Percentiles rank a stretch among this genome's conserved stretches.
These are phyloP conservation scores for Microthyrium microscopicum DNA, from an alignment of 2,329 filamentous ascomycete species.

Conservation along the genomic window DNA sequence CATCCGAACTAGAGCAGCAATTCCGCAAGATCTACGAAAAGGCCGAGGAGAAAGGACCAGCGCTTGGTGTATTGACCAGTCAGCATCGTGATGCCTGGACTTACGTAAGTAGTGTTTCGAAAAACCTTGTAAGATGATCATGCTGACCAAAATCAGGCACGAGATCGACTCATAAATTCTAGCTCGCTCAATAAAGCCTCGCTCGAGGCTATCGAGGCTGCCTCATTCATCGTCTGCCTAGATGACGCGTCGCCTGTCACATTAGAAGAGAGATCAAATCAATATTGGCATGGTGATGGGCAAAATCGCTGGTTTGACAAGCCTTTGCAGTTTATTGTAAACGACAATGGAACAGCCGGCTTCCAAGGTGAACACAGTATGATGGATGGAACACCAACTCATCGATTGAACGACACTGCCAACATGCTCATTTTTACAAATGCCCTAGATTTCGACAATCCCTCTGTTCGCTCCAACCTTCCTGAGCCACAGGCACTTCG, in stretches of 20 bases:
- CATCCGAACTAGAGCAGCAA: constrained; percentile 75
- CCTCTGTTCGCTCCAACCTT: constrained; percentile 62
- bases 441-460: constrained; percentile 76
- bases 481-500: constrained; percentile 62
- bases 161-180: constrained; percentile 57
- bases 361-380: constrained; percentile 99
- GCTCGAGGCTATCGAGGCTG: constrained; percentile 68
- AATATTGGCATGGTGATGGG: constrained; percentile 98
- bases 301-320: constrained; percentile 97
- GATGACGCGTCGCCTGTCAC: constrained; percentile 86
- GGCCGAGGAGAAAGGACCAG: constrained; percentile 52
- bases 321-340: constrained; percentile 92
- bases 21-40: constrained; percentile 72
- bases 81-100: constrained; percentile 92
- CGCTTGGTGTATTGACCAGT: constrained; percentile 73
- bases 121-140: background rate
- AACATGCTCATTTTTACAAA: constrained; percentile 86
- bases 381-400: constrained; percentile 99
- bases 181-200: constrained; percentile 62
- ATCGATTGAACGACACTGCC: constrained; percentile 88
- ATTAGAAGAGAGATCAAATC: constrained; percentile 82
- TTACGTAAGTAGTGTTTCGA: constrained; percentile 33
- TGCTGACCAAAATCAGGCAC: constrained; percentile 25
- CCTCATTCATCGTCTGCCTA: constrained; percentile 82
- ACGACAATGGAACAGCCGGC: constrained; percentile 92